phyloP scores from a whole-genome alignment of 495 filamentous ascomycete species.

The Achaetomiella virescens region DNA sequence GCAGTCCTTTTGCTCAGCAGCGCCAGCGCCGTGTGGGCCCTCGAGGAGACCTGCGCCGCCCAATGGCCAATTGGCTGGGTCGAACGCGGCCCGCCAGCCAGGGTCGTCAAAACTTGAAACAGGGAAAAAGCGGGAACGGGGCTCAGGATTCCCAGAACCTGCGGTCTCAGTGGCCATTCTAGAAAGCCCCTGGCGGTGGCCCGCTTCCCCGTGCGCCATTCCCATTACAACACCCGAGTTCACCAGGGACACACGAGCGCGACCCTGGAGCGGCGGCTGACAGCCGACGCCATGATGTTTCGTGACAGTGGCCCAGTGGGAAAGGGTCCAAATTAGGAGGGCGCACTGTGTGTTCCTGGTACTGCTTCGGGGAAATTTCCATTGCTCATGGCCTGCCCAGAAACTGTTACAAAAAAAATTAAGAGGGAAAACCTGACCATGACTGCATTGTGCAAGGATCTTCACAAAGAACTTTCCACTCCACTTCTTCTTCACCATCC shows the following conservation, averaged over 20 bases:
- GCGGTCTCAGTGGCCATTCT: slow-evolving; percentile 7
- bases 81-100: not conserved
- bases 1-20: too few relatives aligned
- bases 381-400: too few relatives aligned
- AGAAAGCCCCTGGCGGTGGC: too few relatives aligned
- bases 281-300: slow-evolving; percentile 10
- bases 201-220: too few relatives aligned
- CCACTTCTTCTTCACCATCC: not conserved
- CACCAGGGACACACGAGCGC: too few relatives aligned
- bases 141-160: not conserved
- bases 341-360: not conserved
- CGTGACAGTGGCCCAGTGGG: not conserved
- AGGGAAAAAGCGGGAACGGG: not conserved
- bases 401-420: too few relatives aligned
- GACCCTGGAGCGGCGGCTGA: too few relatives aligned
- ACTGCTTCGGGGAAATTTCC: too few relatives aligned
- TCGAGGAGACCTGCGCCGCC: too few relatives aligned
- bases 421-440: too few relatives aligned
- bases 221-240: not conserved
- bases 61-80: slow-evolving; percentile 13
- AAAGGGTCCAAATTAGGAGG: not conserved
- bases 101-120: slow-evolving; percentile 12
- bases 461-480: not conserved
- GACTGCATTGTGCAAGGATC: not conserved
- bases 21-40: not conserved